Evolutionary conservation across 2,329 filamentous ascomycete genomes (phyloP).

Genomic region (Corinectria fuckeliana): DNA sequence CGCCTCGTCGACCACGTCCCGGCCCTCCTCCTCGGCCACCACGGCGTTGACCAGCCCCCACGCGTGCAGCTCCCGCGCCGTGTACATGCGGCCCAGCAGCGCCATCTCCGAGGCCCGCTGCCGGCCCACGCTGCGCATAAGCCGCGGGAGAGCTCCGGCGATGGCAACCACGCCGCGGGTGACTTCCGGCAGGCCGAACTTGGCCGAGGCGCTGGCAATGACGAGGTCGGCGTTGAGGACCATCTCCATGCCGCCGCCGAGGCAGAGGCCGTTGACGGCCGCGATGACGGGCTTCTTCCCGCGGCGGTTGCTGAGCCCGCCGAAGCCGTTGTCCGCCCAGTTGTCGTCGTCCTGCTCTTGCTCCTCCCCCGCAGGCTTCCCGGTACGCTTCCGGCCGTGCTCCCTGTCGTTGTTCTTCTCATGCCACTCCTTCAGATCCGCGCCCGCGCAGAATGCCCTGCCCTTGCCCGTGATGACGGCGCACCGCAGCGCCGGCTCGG

Average conservation of each 20-base stretch:
- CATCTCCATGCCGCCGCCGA: constrained; percentile 79
- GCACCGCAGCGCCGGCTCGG: constrained; percentile 64
- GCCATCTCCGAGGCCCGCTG: constrained; percentile 76
- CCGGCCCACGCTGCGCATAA: constrained; percentile 67
- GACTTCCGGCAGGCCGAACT: constrained; percentile 74
- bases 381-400: no score
- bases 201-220: constrained; percentile 60
- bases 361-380: no score
- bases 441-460: constrained; percentile 71
- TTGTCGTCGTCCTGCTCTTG: constrained; percentile 48
- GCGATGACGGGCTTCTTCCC: constrained; percentile 77
- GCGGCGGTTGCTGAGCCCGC: constrained; percentile 67
- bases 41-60: constrained; percentile 78
- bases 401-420: constrained; percentile 45
- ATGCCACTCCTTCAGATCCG: constrained; percentile 70
- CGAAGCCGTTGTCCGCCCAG: constrained; percentile 56
- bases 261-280: constrained; percentile 75
- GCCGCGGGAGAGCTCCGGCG: constrained; percentile 71
- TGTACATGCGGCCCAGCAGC: constrained; percentile 66
- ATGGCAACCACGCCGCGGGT: constrained; percentile 72
- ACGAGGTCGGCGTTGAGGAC: constrained; percentile 74
- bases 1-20: constrained; percentile 62
- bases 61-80: constrained; percentile 62
- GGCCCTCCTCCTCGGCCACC: constrained; percentile 45
- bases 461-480: constrained; percentile 68